A percentile compares a stretch with the other conserved stretches of the same genome.
These are phyloP conservation scores for Tetrapyrgos nigripes DNA, from an alignment of 1,284 basidiomycete genomes.

Conservation along the genomic window DNA sequence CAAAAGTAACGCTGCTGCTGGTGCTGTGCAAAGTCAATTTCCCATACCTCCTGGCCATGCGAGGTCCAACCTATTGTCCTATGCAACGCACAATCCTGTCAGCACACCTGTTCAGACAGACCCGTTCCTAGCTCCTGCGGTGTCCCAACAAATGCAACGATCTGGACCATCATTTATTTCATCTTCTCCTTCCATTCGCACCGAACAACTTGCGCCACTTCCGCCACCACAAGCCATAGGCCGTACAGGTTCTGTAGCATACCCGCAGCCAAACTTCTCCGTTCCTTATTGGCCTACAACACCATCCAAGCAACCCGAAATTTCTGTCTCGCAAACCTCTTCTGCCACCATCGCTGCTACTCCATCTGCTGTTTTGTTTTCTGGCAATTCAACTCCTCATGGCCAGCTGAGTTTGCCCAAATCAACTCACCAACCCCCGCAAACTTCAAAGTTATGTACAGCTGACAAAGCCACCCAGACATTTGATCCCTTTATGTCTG, in stretches of 20 bases:
- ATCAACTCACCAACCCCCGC: no score
- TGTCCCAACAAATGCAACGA: neutral
- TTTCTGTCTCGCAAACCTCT: no score
- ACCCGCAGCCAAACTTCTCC: neutral
- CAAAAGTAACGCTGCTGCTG: conserved; percentile 51
- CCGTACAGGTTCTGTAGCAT: neutral
- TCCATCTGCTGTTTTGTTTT: no score
- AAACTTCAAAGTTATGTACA: no score
- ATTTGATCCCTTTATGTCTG: conserved; percentile 37
- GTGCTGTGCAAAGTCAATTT: conserved; percentile 14
- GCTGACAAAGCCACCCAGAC: conserved; percentile 8
- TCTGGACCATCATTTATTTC: neutral
- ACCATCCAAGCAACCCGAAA: no score
- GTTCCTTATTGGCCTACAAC: neutral
- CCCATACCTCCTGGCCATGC: conserved; percentile 1
- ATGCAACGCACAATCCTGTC: neutral
- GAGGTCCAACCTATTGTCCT: neutral
- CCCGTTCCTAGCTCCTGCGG: neutral
- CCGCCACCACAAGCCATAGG: neutral
- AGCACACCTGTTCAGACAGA: neutral
- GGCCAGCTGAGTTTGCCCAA: no score
- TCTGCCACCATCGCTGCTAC: no score
- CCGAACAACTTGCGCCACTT: neutral
- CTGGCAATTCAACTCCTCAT: no score
- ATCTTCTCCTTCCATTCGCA: neutral